Conservation (phyloP, 306 rosid genomes). For the Malus fusca region DNA sequence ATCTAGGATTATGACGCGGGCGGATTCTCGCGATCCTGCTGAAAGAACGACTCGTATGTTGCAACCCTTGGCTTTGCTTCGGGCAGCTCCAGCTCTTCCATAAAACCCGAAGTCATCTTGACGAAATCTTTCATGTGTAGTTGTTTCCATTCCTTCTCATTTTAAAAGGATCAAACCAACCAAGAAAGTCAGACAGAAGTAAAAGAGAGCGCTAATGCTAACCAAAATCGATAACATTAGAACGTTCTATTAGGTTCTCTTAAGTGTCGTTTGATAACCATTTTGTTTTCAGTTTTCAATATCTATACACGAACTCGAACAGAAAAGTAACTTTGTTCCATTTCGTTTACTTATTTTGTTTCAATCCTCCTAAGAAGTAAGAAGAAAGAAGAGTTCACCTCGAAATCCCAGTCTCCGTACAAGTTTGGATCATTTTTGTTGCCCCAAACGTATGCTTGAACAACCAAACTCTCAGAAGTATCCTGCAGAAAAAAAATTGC, state of each 20-base stretch:
- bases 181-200: neutral
- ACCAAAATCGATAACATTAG: too few species aligned
- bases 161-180: neutral
- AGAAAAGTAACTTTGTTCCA: too few species aligned
- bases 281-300: too few species aligned
- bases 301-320: neutral
- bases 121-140: constrained; percentile 55
- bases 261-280: too few species aligned
- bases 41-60: constrained; percentile 56
- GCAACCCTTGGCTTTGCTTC: constrained; percentile 71
- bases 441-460: constrained; percentile 64
- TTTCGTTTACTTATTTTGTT: too few species aligned
- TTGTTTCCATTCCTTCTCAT: constrained; percentile 65
- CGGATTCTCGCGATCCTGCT: constrained; percentile 34
- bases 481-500: constrained; percentile 34
- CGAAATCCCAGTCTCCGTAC: constrained; percentile 82
- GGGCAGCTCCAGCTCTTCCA: constrained; percentile 56
- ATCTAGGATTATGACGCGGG: constrained; percentile 16
- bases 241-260: too few species aligned
- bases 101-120: constrained; percentile 56
- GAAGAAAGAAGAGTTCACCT: constrained; percentile 35
- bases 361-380: neutral
- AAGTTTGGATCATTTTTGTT: constrained; percentile 63
- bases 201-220: too few species aligned
- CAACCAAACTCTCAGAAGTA: constrained; percentile 39